Base-by-base conservation (phyloP, 306 rosid genomes). In the Lathyrus sativus region DNA sequence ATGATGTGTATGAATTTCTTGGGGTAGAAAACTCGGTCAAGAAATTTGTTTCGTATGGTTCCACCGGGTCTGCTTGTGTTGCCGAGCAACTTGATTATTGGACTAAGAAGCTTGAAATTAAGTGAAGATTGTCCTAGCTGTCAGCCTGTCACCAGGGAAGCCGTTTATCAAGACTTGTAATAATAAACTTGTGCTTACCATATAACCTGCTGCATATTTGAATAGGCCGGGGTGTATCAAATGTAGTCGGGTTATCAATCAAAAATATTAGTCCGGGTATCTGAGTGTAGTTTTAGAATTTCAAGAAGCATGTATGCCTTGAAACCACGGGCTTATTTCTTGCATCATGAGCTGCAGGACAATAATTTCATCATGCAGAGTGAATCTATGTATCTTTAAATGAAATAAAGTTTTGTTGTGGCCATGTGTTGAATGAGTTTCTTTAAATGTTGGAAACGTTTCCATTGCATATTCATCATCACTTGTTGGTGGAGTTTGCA, bases 21-120 rank as follows among this genome's bases (percentile, higher is more conserved):
- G 99, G 97, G 26, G 95, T 89, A 4, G 97, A 86, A 81, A 90
- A 90, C 61, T 65, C 99, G 3, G 79, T 90, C 54, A 62, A 88
- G 68, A 93, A 93, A 48, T 90, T 93, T 77, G 38, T 82, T 77
- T 93, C 99, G 2, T 93, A 93, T 44, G 99, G 99, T 55, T 90
- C 97, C 10, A 90, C 99, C 0, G 99, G 99, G 38, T 84, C 96
- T 50, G 86, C 84, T 31, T 93, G 97, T 31, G 97, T 93, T 58
- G 88, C 96, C 60, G 59, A 68, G 71, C 96, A 93, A 76, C 66
- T 93, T 17, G 73, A 65, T 11, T 76, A 80, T 67, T 93, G 99
- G 99, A 71, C 76, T 35, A 63, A 70, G 12, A 84, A 84, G 65
- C 88, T 93, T 77, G 85, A 73, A 80, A 62, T 86, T 55, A 61